These are phyloP conservation scores for Cladosporium sp. DNA, from an alignment of 2,329 filamentous ascomycete species.

Conservation along the genomic window DNA sequence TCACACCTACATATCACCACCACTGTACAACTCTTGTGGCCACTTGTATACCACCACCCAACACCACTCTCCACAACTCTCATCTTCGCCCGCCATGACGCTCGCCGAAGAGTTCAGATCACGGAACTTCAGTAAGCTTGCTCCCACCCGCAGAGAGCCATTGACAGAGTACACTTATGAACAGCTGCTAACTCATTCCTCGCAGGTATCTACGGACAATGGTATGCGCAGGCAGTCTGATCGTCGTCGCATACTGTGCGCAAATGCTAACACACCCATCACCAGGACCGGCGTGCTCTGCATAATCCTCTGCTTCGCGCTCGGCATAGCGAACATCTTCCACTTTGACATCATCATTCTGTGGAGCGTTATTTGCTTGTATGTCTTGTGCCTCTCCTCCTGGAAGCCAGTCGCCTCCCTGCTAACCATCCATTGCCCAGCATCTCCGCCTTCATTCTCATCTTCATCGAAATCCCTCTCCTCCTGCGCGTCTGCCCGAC, in stretches of 20 bases:
- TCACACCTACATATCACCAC: background rate
- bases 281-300: slow-evolving; percentile 58
- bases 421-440: slow-evolving; percentile 32
- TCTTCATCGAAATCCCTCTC: slow-evolving; percentile 74
- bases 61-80: background rate
- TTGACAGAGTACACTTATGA: background rate
- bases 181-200: slow-evolving; percentile 17
- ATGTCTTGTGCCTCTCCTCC: slow-evolving; percentile 27
- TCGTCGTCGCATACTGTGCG: background rate
- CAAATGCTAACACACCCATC: slow-evolving; percentile 14
- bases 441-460: slow-evolving; percentile 50
- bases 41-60: background rate
- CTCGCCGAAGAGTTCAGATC: slow-evolving; percentile 63
- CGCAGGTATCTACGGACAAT: slow-evolving; percentile 68
- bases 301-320: slow-evolving; percentile 65
- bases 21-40: background rate
- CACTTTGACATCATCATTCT: slow-evolving; percentile 60
- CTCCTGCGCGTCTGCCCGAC: slow-evolving; percentile 97
- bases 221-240: slow-evolving; percentile 48
- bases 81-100: slow-evolving; percentile 48
- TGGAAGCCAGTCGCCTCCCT: background rate
- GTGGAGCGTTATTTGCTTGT: slow-evolving; percentile 58
- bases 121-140: slow-evolving; percentile 64
- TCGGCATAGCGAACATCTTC: slow-evolving; percentile 70
- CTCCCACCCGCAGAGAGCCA: background rate